Percentiles rank a stretch among this genome's conserved stretches.
These are phyloP conservation scores for Cyathus striatus DNA, from an alignment of 768 basidiomycete genomes.

Conservation along the genomic window DNA sequence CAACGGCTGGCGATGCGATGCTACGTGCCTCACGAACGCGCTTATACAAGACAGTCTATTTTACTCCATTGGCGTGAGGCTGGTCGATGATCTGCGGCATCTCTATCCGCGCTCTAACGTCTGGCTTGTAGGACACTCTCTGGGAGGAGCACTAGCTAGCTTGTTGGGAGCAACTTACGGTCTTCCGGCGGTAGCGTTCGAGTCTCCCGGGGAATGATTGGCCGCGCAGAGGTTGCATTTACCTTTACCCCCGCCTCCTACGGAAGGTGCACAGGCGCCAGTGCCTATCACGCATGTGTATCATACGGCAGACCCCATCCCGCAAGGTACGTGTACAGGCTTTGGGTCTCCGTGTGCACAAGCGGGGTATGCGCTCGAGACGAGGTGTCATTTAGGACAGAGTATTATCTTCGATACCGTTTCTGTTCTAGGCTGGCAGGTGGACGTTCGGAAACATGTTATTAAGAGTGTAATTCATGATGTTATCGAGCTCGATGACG, in stretches of 20 bases:
- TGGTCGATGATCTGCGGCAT: slow-evolving; percentile 81
- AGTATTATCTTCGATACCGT: slow-evolving; percentile 89
- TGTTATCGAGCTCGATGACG: slow-evolving; percentile 41
- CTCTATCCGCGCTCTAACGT: slow-evolving; percentile 82
- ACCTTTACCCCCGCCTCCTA: slow-evolving; percentile 57
- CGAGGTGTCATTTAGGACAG: slow-evolving; percentile 84
- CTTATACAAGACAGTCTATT: slow-evolving; percentile 89
- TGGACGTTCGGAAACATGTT: slow-evolving; percentile 73
- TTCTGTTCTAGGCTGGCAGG: slow-evolving; percentile 62
- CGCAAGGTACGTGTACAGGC: slow-evolving; percentile 80
- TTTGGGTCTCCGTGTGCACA: slow-evolving; percentile 71
- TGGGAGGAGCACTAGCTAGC: slow-evolving; percentile 87
- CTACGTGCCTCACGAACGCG: slow-evolving; percentile 76
- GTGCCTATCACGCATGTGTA: slow-evolving; percentile 72
- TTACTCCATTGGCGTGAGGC: slow-evolving; percentile 80
- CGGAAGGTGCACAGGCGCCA: slow-evolving; percentile 13
- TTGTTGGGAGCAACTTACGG: slow-evolving; percentile 92
- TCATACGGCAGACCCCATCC: slow-evolving; percentile 91
- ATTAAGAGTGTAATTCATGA: slow-evolving; percentile 67
- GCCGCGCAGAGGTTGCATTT: slow-evolving; percentile 83
- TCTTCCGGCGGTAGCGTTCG: slow-evolving; percentile 85
- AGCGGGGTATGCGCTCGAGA: slow-evolving; percentile 85
- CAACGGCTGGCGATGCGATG: slow-evolving; percentile 67
- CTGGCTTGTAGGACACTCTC: slow-evolving; percentile 86
- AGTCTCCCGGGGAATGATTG: slow-evolving; percentile 72